phyloP scores from a whole-genome alignment of 495 filamentous ascomycete genomes.

The Aspergillus sclerotioniger region DNA sequence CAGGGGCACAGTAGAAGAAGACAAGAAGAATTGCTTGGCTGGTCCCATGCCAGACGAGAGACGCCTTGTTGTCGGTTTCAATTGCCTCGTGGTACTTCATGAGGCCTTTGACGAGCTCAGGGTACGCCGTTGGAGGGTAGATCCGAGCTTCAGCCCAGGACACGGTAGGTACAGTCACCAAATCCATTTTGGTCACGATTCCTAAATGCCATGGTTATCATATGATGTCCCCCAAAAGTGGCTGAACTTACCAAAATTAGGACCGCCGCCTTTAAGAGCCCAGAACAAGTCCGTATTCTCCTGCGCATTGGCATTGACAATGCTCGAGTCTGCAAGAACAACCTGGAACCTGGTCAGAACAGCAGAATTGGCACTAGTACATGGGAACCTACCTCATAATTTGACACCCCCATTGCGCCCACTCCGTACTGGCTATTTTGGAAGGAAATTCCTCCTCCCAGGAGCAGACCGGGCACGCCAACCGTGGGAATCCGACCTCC shows the following conservation, averaged over 20 bases:
- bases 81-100: constrained; percentile 17
- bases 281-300: constrained; percentile 32
- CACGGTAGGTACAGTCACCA: constrained; percentile 12
- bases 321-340: constrained; percentile 8
- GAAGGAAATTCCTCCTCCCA: constrained; percentile 13
- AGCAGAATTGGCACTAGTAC: background rate
- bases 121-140: constrained; percentile 4
- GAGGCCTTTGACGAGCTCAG: constrained; percentile 7
- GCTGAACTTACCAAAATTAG: constrained; percentile 22
- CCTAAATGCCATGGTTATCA: background rate
- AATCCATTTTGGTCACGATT: constrained; percentile 19
- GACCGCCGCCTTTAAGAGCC: constrained; percentile 31
- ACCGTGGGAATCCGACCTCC: constrained; percentile 11
- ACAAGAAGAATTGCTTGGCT: constrained; percentile 16
- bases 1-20: constrained; percentile 23
- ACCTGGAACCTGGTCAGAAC: background rate
- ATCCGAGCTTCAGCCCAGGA: constrained; percentile 13
- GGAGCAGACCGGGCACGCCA: constrained; percentile 8
- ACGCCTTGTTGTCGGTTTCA: constrained; percentile 20
- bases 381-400: constrained; percentile 10
- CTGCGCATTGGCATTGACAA: constrained; percentile 42
- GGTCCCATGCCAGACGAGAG: constrained; percentile 15
- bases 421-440: constrained; percentile 11
- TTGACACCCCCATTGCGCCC: constrained; percentile 6
- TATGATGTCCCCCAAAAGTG: background rate